Evolutionary conservation across 148 eudicot species (phyloP), one percentile per base, ranked within the genome.

Genomic region (Vaccinium vitisidaea): DNA sequence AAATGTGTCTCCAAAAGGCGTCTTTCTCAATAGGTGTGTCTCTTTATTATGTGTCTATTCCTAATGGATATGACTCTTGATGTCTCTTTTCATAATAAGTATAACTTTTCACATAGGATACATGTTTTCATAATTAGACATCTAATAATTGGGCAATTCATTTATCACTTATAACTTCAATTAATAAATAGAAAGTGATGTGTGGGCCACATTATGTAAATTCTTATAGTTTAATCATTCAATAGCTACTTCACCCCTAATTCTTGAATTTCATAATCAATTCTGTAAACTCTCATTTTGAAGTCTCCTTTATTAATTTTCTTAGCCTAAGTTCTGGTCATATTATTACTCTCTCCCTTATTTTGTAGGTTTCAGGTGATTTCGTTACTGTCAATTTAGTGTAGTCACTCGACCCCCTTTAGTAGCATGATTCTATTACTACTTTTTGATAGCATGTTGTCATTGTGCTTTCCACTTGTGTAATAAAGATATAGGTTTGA

Each of bases 401-500:
- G 48, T n/a, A 55, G 78, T 14, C 49, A 25, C 5, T 13, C 10
- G 36, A 39, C 50, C 13, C 15, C 36, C 18, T 67, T 67, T 27
- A 10, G 5, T 67, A 27, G 13, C 36, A 67, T 25, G 73, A 67
- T 53, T 13, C 14, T 61, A 1, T 61, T 23, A 25, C 74, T 27
- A 27, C 74, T 30, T 16, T 69, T 30, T 76, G 52, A 14, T 82
- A 25, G 43, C 30, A 43, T 70, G 82, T 58, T 70, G 21, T 85
- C 79, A 88, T 82, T 13, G 69, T 1, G 2, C 69, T 78, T 67
- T 73, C 56, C 48, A 70, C 83, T 84, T 70, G 86, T 84, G 73
- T 84, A 23, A 79, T 93, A 82, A 90, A 97, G 98, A 93, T 87
- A 50, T 82, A 79, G 99, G 98, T 84, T 84, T 95, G 80, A 94